Evolutionary conservation across 176 grass and related monocot genomes (phyloP).

Genomic region (Lolium rigidum): DNA sequence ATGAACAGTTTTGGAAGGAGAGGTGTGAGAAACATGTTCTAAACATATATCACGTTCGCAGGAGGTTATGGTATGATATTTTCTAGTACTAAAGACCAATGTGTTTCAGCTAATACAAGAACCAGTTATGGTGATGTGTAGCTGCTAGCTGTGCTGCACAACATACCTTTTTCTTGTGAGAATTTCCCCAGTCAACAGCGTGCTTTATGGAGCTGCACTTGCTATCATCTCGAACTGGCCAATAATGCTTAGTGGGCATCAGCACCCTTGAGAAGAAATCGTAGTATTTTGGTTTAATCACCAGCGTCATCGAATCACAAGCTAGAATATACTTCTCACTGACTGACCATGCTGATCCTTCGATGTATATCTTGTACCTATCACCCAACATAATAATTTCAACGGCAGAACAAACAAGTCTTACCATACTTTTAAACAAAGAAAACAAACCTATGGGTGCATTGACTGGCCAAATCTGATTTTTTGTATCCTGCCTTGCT

Average conservation of each 20-base stretch:
- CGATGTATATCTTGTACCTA: conserved; percentile 96
- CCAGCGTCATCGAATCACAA: conserved; percentile 81
- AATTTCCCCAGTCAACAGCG: conserved; percentile 96
- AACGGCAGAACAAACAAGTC: not conserved
- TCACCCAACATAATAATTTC: conserved; percentile 29
- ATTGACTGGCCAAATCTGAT: conserved; percentile 80
- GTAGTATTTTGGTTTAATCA: conserved; percentile 79
- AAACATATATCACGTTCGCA: conserved; percentile 16
- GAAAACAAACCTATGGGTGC: conserved; percentile 72
- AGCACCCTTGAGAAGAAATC: conserved; percentile 85
- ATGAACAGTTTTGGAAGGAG: conserved; percentile 28
- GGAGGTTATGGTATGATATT: not conserved
- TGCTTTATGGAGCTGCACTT: conserved; percentile 85
- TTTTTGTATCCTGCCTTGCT: conserved; percentile 78
- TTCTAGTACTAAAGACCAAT: not conserved
- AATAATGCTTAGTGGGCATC: conserved; percentile 85
- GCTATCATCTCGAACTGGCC: conserved; percentile 70
- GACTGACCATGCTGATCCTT: conserved; percentile 92
- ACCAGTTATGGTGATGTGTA: not conserved
- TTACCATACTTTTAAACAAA: conserved; percentile 27
- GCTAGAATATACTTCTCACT: conserved; percentile 99
- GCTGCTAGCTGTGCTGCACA: not conserved
- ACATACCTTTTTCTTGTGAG: conserved; percentile 77
- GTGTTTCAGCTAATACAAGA: conserved; percentile 34
- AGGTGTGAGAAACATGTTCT: conserved; percentile 13